Conservation (phyloP, 2,329 filamentous ascomycete species). For the Teratosphaeria pseudoeucalypti region DNA sequence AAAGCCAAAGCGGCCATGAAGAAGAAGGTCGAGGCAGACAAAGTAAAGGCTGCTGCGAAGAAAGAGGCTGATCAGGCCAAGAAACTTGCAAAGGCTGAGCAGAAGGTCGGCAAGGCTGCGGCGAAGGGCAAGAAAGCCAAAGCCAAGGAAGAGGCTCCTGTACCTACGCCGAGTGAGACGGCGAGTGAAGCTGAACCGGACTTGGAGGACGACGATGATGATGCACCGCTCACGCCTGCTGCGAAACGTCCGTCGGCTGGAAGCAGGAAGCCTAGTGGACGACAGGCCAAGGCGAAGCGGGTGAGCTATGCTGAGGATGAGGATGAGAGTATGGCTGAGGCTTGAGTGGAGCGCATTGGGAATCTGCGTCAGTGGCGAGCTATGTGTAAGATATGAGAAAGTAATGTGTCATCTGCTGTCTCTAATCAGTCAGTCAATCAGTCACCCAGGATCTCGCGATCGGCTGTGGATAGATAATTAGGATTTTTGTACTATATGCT, state of each 20-base stretch:
- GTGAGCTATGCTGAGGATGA: slow-evolving; percentile 18
- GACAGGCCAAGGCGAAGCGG: slow-evolving; percentile 7
- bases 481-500: too few relatives aligned
- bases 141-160: slow-evolving; percentile 24
- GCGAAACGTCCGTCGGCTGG: slow-evolving; percentile 1
- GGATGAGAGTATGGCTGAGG: slow-evolving; percentile 1
- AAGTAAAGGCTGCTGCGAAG: slow-evolving; percentile 24
- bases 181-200: slow-evolving; percentile 24
- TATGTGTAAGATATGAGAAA: background rate
- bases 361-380: background rate
- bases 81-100: slow-evolving; percentile 1
- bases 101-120: slow-evolving; percentile 25
- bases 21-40: slow-evolving; percentile 12
- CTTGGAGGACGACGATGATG: slow-evolving; percentile 25
- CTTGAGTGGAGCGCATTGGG: background rate
- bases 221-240: slow-evolving; percentile 1
- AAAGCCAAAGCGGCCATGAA: slow-evolving; percentile 25
- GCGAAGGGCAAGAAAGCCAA: slow-evolving; percentile 10
- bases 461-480: too few relatives aligned
- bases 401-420: background rate
- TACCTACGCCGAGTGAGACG: slow-evolving; percentile 33
- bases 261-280: slow-evolving; percentile 1
- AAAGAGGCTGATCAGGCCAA: slow-evolving; percentile 11
- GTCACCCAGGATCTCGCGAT: too few relatives aligned
- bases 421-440: too few relatives aligned